Percentiles rank a stretch among this genome's conserved stretches.
These are phyloP conservation scores for Hyaloperonospora brassicae DNA, from an alignment of 352 stramenopile species.

Conservation along the genomic window DNA sequence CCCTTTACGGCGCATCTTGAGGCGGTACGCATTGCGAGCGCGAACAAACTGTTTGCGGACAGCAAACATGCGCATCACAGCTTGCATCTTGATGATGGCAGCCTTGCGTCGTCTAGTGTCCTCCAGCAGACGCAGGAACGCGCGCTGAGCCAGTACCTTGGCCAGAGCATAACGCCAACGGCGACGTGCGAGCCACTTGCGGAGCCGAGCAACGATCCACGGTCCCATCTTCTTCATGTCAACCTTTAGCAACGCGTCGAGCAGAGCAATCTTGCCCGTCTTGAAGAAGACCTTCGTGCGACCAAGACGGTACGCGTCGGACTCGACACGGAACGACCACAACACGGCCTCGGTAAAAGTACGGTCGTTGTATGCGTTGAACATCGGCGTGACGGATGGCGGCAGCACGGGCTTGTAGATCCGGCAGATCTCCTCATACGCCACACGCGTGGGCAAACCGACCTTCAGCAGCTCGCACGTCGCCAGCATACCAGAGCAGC, in stretches of 20 bases:
- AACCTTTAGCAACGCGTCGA: constrained; percentile 82
- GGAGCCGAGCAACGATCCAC: constrained; percentile 75
- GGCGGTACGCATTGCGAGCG: constrained; percentile 57
- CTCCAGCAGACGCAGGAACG: constrained; percentile 76
- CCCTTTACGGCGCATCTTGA: constrained; percentile 52
- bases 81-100: constrained; percentile 75
- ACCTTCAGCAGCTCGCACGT: constrained; percentile 90
- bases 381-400: constrained; percentile 69
- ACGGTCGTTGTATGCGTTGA: constrained; percentile 72
- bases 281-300: constrained; percentile 90
- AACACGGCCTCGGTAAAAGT: constrained; percentile 85
- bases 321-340: constrained; percentile 85
- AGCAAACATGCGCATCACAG: constrained; percentile 79
- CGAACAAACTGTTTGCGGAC: constrained; percentile 79
- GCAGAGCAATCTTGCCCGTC: constrained; percentile 84
- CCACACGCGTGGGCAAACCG: constrained; percentile 82
- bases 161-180: constrained; percentile 79
- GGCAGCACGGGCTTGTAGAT: constrained; percentile 81
- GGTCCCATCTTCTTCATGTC: constrained; percentile 87
- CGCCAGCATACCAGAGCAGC: constrained; percentile 83
- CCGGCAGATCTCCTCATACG: constrained; percentile 85
- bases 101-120: constrained; percentile 65
- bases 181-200: constrained; percentile 78
- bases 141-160: constrained; percentile 77
- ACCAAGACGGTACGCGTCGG: constrained; percentile 81